These are phyloP conservation scores for Pachysandra terminalis DNA, from an alignment of 164 flowering plant species.

Conservation along the genomic window DNA sequence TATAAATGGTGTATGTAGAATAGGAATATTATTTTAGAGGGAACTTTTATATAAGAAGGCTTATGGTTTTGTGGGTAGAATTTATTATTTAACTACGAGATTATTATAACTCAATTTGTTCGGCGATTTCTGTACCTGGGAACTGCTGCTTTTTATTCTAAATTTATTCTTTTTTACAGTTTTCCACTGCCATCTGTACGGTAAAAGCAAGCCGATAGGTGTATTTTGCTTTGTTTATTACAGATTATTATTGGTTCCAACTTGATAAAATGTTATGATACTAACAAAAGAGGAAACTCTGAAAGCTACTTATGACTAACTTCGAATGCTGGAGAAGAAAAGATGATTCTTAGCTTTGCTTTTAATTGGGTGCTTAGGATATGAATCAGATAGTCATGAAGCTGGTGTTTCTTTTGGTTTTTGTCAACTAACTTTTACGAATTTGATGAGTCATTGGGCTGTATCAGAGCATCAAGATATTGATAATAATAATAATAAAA, in stretches of 20 bases:
- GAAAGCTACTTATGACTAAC: background rate
- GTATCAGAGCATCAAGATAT: no score
- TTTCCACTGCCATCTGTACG: background rate
- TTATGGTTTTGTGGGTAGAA: no score
- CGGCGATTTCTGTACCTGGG: constrained; percentile 96
- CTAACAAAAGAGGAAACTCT: background rate
- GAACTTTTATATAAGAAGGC: background rate
- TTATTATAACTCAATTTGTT: constrained; percentile 20
- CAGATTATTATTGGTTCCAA: background rate
- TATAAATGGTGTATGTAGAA: constrained; percentile 32
- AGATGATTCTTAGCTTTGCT: background rate
- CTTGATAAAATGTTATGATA: no score
- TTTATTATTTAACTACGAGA: background rate
- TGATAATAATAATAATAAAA: no score
- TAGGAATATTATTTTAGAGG: background rate
- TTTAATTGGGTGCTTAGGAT: no score
- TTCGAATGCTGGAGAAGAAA: background rate
- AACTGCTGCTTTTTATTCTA: constrained; percentile 45
- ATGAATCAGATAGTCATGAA: no score
- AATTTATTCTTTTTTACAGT: background rate
- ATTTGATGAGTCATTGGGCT: background rate
- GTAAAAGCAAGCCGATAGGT: background rate
- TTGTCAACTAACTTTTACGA: background rate
- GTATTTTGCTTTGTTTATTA: background rate
- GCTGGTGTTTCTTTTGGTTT: background rate